Evolutionary conservation across 164 flowering plant species (phyloP).

Genomic region (Vitis cinerea): DNA sequence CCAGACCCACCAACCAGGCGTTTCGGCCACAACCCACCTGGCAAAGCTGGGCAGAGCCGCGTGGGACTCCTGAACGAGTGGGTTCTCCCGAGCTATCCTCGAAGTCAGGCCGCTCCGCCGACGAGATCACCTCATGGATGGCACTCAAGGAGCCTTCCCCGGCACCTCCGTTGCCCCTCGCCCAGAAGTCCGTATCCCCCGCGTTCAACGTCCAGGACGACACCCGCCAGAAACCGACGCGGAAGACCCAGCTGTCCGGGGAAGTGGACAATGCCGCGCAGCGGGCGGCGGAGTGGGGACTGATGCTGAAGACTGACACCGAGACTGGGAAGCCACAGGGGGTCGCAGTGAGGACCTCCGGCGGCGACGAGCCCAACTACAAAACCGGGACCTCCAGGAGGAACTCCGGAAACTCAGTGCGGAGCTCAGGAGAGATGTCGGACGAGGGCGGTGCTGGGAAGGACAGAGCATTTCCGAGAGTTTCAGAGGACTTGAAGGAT

Average conservation of each 20-base stretch:
- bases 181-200: constrained; percentile 16
- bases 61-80: constrained; percentile 20
- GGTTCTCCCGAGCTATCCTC: constrained; percentile 17
- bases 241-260: constrained; percentile 13
- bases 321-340: constrained; percentile 91
- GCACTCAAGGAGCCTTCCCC: constrained; percentile 54
- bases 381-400: constrained; percentile 37
- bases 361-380: constrained; percentile 46
- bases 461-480: constrained; percentile 64
- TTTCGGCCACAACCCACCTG: constrained; percentile 43
- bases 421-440: constrained; percentile 69
- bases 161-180: constrained; percentile 9
- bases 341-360: constrained; percentile 67
- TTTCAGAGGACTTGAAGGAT: constrained; percentile 79
- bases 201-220: constrained; percentile 2
- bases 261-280: constrained; percentile 57
- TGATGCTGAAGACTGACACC: constrained; percentile 72
- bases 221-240: constrained; percentile 12
- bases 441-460: constrained; percentile 43
- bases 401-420: constrained; percentile 60
- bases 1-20: constrained; percentile 36
- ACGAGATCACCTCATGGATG: constrained; percentile 72
- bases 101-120: constrained; percentile 17
- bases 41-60: constrained; percentile 40
- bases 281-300: constrained; percentile 97